These are phyloP conservation scores for Ophiorrhiza pumila DNA, from an alignment of 257 asterid genomes.

Conservation along the genomic window DNA sequence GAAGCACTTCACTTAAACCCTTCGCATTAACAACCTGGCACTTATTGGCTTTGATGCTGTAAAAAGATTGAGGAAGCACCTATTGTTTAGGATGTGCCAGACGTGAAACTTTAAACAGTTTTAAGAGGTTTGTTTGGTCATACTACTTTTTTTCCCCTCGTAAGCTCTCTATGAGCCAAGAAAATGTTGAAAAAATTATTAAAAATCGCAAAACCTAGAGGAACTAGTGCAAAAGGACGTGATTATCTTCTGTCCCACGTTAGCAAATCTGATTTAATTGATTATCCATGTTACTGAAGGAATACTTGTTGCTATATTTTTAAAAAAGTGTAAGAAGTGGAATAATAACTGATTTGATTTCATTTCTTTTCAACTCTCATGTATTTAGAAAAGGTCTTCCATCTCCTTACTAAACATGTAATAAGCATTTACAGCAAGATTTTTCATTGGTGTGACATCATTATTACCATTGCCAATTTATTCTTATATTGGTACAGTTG, in stretches of 20 bases:
- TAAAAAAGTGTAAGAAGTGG: neutral
- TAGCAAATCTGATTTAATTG: neutral
- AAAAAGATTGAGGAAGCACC: too few relatives aligned
- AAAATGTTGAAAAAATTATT: neutral
- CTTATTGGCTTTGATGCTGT: too few relatives aligned
- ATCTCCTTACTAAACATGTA: too few relatives aligned
- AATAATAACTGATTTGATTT: neutral
- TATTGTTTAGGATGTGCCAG: too few relatives aligned
- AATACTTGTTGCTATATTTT: neutral
- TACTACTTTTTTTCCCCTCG: neutral
- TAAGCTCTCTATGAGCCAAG: neutral
- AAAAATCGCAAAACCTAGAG: neutral
- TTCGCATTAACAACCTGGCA: too few relatives aligned
- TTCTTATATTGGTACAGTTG: neutral
- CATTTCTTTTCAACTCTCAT: neutral
- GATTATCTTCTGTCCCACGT: neutral
- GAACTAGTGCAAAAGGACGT: neutral
- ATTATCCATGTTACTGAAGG: neutral
- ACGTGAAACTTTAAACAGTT: too few relatives aligned
- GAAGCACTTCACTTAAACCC: too few relatives aligned
- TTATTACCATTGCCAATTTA: neutral
- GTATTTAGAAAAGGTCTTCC: neutral
- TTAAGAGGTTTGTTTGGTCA: too few relatives aligned
- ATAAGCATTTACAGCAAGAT: neutral
- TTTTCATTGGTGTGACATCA: neutral